phyloP scores from a whole-genome alignment of 2,329 filamentous ascomycete genomes.

The Botryosphaeria dothidea region DNA sequence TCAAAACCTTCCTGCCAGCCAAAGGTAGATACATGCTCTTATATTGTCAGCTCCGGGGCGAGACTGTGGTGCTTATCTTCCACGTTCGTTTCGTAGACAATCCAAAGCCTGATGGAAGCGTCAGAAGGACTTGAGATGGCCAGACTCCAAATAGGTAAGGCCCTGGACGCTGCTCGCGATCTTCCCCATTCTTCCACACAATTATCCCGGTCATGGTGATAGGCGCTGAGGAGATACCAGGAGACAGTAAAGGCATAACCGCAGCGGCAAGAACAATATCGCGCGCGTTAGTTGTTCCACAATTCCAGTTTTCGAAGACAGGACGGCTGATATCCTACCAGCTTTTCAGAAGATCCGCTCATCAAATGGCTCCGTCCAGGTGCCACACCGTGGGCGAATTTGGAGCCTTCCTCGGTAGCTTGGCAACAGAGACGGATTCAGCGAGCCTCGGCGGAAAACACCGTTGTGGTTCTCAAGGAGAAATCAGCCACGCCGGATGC shows the following conservation, averaged over 20 bases:
- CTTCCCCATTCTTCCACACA: no score
- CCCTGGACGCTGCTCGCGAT: no score
- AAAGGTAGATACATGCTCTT: no score
- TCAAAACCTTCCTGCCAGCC: background rate
- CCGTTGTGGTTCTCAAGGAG: background rate
- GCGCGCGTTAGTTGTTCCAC: background rate
- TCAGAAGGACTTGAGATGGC: background rate
- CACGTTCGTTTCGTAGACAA: background rate
- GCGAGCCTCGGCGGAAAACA: background rate
- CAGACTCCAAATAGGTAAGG: background rate
- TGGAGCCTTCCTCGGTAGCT: background rate
- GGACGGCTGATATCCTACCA: background rate
- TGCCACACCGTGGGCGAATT: background rate
- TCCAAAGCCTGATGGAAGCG: background rate
- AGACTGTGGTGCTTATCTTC: no score
- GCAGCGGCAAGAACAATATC: background rate
- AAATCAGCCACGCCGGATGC: no score
- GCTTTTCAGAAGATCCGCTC: background rate
- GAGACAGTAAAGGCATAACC: background rate
- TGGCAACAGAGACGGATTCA: background rate
- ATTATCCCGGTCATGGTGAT: no score
- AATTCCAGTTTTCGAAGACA: background rate
- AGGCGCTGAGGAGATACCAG: background rate
- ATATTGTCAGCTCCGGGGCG: no score
- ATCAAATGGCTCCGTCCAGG: background rate